Percentiles rank a stretch among this genome's conserved stretches.
phyloP scores from a whole-genome alignment of 495 filamentous ascomycete species.

The Neohortaea acidophila region DNA sequence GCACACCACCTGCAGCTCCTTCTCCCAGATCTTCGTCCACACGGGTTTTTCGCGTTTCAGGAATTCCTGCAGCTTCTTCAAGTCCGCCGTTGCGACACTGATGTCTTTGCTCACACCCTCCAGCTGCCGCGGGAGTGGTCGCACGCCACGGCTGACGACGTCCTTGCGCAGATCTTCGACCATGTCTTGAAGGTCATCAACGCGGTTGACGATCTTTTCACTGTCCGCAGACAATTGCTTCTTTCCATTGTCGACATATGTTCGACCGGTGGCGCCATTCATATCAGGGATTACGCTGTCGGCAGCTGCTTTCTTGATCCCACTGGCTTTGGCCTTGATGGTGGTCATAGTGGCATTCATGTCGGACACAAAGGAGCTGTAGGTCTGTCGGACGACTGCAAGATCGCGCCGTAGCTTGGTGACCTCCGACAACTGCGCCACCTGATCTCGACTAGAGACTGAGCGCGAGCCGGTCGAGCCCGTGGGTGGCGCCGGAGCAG shows the following conservation, averaged over 20 bases:
- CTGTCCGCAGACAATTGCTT: conserved; percentile 70
- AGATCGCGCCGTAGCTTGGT: conserved; percentile 77
- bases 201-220: conserved; percentile 71
- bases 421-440: conserved; percentile 54
- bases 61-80: conserved; percentile 92
- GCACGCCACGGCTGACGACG: conserved; percentile 82
- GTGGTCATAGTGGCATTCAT: conserved; percentile 73
- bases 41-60: conserved; percentile 80
- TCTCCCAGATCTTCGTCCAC: conserved; percentile 98
- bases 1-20: conserved; percentile 84
- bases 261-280: conserved; percentile 56
- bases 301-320: conserved; percentile 60
- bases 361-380: conserved; percentile 75
- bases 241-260: conserved; percentile 73
- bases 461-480: background rate
- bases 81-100: conserved; percentile 58
- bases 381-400: conserved; percentile 84
- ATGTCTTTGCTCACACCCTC: conserved; percentile 81
- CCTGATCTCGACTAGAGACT: conserved; percentile 24
- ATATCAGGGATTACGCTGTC: conserved; percentile 48
- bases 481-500: conserved; percentile 10
- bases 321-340: conserved; percentile 61
- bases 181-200: conserved; percentile 90
- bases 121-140: conserved; percentile 80
- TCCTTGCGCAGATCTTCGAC: conserved; percentile 97